Evolutionary conservation across 139 green algal genomes (phyloP), one percentile per base, ranked within the genome.

Genomic region (Chlorella sp.): DNA sequence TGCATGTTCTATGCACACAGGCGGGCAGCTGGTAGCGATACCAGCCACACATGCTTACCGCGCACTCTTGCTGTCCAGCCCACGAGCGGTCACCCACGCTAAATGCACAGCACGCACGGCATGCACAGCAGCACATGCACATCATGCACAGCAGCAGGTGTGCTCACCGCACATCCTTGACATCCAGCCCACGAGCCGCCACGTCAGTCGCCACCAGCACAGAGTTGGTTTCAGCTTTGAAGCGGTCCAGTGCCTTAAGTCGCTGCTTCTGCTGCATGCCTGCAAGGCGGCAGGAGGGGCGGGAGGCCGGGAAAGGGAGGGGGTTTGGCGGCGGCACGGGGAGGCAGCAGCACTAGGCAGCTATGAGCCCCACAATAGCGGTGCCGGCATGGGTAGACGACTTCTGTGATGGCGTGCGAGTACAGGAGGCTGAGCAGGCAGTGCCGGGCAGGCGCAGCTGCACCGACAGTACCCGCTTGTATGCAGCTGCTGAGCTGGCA

Each of bases 141-240:
- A 1, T 26, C 32, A 40, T 57, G 2, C 39, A 83, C 9, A 14
- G 71, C 22, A 32, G 64, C 64, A 26, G 71, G 30, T 32, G 30
- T 16, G 28, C 86, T 78, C 64, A 90, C 60, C 89, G 83, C 26
- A 98, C 96, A 21, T 94, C 94, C 28, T 95, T 91, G 61, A 99
- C 94, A 91, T 99, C 98, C 36, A 99, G 92, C 16, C 98, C 98
- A 3, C 98, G 91, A 0, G 98, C 98, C 3, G 98, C 98, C 40
- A 99, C 98, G 90, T 99, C 98, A 0, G 97, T 99, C 21, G 98
- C 97, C 40, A 99, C 95, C 82, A 99, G 93, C 42, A 99, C 93
- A 7, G 91, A 94, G 34, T 96, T 90, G 1, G 75, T n/a, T 57
- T 96, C 75, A 2, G 60, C 40, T n/a, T 93, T 94, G 95, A 99